Conservation (phyloP, 2,329 filamentous ascomycete genomes). For the Pestalotiopsis sp. region DNA sequence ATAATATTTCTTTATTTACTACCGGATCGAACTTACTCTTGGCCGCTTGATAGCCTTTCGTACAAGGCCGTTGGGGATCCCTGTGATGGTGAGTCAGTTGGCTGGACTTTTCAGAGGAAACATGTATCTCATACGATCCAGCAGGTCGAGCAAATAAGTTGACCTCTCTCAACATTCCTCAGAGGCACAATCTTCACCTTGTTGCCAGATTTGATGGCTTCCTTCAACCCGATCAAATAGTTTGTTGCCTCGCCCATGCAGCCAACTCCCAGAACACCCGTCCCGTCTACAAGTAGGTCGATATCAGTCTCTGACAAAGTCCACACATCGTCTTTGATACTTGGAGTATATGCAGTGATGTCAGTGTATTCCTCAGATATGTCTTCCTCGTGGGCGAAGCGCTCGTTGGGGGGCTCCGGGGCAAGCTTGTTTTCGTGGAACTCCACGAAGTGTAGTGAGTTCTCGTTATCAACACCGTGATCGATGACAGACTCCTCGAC, state of each 20-base stretch:
- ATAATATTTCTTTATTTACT: neutral
- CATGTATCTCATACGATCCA: neutral
- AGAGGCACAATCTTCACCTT: neutral
- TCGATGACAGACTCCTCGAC: neutral
- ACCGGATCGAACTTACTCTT: neutral
- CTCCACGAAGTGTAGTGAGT: neutral
- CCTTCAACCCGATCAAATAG: neutral
- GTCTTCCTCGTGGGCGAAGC: neutral
- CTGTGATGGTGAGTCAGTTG: neutral
- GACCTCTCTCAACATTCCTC: neutral
- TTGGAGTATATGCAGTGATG: neutral
- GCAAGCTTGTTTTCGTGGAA: neutral
- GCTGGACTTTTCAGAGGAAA: neutral
- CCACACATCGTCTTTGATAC: neutral
- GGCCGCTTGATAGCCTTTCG: neutral
- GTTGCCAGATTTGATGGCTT: neutral
- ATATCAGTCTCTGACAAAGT: neutral
- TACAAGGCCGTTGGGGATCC: neutral
- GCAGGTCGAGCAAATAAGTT: neutral
- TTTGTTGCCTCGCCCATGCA: conserved; percentile 1
- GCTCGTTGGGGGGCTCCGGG: neutral
- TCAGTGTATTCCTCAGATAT: neutral
- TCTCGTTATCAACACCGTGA: too few relatives aligned
- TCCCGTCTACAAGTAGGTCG: neutral
- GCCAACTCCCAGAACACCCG: neutral